phyloP scores from a whole-genome alignment of 441 rosid genomes.

The Arabidopsis lyrata region DNA sequence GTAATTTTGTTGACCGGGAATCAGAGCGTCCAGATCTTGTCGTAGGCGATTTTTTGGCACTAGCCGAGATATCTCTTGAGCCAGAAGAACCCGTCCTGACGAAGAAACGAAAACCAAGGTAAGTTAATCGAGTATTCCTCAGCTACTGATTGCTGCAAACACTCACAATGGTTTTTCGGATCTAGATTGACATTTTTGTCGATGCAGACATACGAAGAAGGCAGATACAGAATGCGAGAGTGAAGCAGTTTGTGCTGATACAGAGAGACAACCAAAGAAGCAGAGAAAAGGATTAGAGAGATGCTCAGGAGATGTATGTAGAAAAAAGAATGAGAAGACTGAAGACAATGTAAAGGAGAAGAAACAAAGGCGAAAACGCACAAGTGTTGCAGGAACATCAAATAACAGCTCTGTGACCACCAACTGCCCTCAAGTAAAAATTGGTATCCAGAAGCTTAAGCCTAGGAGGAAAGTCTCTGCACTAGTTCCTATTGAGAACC shows the following conservation, averaged over 20 bases:
- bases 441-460: not conserved
- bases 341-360: not conserved
- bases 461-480: not conserved
- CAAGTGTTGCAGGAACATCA: not conserved
- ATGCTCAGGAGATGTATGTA: not conserved
- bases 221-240: not conserved
- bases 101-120: constrained; percentile 43
- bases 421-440: not conserved
- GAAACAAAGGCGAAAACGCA: not conserved
- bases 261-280: constrained; percentile 36
- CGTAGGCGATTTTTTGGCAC: constrained; percentile 60
- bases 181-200: constrained; percentile 20
- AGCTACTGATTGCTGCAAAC: not conserved
- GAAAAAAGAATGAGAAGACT: not conserved
- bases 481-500: not conserved
- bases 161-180: not conserved
- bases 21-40: constrained; percentile 69
- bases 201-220: constrained; percentile 41
- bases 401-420: not conserved
- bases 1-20: constrained; percentile 87
- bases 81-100: constrained; percentile 45
- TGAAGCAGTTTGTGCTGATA: not conserved
- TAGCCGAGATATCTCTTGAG: constrained; percentile 38
- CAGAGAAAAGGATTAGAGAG: constrained; percentile 17
- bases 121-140: constrained; percentile 2